Evolutionary conservation across 495 filamentous ascomycete genomes (phyloP).

Genomic region (Aspergillus diversus): DNA sequence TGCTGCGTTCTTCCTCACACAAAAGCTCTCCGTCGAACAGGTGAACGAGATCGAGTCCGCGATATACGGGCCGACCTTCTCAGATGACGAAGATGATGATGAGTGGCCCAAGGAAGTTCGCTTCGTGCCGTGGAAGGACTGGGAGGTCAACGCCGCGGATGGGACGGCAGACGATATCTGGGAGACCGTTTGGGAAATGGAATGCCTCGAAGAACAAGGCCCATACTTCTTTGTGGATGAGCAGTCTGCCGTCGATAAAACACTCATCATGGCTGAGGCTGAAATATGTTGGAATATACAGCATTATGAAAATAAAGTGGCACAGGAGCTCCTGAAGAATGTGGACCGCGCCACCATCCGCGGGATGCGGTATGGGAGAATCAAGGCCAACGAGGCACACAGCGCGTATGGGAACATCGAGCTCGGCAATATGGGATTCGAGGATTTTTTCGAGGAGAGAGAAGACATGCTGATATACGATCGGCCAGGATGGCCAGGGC

Average conservation of each 20-base stretch:
- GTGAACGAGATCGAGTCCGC: neutral
- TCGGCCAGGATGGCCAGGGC: neutral
- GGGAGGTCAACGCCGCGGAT: neutral
- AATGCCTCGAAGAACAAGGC: neutral
- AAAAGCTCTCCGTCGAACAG: neutral
- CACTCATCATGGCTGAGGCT: neutral
- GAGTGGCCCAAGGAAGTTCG: neutral
- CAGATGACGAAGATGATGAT: neutral
- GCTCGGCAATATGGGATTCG: neutral
- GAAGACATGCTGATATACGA: neutral
- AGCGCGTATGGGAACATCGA: neutral
- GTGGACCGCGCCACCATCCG: neutral
- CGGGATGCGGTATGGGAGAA: neutral
- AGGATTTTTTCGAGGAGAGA: neutral
- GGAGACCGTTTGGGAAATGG: neutral
- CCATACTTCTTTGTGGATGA: neutral
- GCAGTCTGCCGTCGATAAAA: neutral
- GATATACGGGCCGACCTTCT: neutral
- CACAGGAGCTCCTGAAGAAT: neutral
- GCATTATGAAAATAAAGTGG: neutral
- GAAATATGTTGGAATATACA: neutral
- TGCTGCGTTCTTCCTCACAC: neutral
- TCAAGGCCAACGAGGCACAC: neutral
- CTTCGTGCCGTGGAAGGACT: neutral
- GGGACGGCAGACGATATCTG: neutral